Evolutionary conservation across 2,329 filamentous ascomycete genomes (phyloP).

Genomic region (Thielaviopsis populi): DNA sequence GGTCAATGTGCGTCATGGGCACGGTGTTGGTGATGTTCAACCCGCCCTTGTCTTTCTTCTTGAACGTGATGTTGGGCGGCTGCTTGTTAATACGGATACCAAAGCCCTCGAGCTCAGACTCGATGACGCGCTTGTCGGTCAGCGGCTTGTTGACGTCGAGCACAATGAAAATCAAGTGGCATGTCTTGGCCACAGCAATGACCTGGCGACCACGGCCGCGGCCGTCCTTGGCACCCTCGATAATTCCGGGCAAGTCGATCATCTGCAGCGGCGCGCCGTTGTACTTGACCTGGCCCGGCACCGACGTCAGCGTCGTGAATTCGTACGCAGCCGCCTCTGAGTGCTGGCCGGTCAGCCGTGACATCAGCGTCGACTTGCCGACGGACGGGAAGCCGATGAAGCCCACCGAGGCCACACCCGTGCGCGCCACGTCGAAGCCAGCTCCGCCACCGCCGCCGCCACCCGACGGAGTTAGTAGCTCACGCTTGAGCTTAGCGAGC

Average conservation of each 20-base stretch:
- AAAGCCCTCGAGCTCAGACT: constrained; percentile 88
- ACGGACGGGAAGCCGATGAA: constrained; percentile 98
- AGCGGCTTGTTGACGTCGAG: constrained; percentile 96
- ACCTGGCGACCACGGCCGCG: constrained; percentile 96
- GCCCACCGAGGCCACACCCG: constrained; percentile 89
- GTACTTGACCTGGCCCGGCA: constrained; percentile 89
- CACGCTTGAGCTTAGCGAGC: constrained; percentile 91
- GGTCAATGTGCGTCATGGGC: constrained; percentile 78
- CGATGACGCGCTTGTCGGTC: constrained; percentile 92
- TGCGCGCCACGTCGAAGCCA: constrained; percentile 95
- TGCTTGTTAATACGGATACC: constrained; percentile 95
- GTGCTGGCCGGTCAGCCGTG: constrained; percentile 81
- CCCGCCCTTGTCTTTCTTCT: constrained; percentile 98
- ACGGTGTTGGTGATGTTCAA: constrained; percentile 93
- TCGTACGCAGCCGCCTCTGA: constrained; percentile 96
- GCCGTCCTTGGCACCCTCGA: constrained; percentile 94
- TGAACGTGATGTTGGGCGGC: constrained; percentile 97
- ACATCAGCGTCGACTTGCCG: constrained; percentile 97
- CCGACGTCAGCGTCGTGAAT: constrained; percentile 94
- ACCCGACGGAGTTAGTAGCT: constrained; percentile 73
- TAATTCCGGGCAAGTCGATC: constrained; percentile 95
- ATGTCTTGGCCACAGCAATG: constrained; percentile 97
- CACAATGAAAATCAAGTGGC: constrained; percentile 96
- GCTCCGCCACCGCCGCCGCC: constrained; percentile 73
- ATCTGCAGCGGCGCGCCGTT: constrained; percentile 97